Evolutionary conservation across 1,139 yeast species (phyloP), one percentile per base, ranked within the genome.

Genomic region (Saccharomyces uvarum): DNA sequence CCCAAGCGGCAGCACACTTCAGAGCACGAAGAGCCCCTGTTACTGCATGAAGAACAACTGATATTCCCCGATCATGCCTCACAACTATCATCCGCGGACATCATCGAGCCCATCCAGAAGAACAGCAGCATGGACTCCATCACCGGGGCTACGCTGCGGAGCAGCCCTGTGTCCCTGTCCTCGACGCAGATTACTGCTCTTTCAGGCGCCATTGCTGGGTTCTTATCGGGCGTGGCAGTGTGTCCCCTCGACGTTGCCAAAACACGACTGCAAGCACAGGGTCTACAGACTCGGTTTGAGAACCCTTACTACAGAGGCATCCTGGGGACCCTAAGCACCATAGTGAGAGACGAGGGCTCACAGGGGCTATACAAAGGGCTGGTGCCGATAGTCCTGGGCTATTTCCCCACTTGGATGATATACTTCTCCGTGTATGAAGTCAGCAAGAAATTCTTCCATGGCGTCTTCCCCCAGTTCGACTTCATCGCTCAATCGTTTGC

Each of bases 381-480:
- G 21, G 87, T 86, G 1, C 98, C 99, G 11, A 89, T 93, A 41
- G 80, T 95, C 1, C 73, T 93, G 53, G 99, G 99, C 0, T 93
- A 93, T 71, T 81, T 95, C 62, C 99, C 99, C 4, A 90, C 98
- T 0, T 93, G 99, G 99, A 90, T 91, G 73, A 88, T 93, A 50
- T 93, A 95, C 70, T 95, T 93, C 72, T 80, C 93, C 11, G 87
- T 90, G 38, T 93, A 93, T 70, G 98, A 91, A 67, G 76, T 80
- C 56, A 84, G 91, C 31, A 90, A 90, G 67, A 66, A 69, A 49
- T 68, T 76, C 49, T 80, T 77, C 59, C 78, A 80, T 7, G 59
- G 59, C 21, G 53, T 68, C n/a, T 71, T 73, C 50, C 61, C 70
- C 13, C 68, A 75, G 32, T 72, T 76, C 53, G 85, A 82, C 38